Evolutionary conservation across 1,139 yeast genomes (phyloP).

Genomic region (Komagataea norvegica): DNA sequence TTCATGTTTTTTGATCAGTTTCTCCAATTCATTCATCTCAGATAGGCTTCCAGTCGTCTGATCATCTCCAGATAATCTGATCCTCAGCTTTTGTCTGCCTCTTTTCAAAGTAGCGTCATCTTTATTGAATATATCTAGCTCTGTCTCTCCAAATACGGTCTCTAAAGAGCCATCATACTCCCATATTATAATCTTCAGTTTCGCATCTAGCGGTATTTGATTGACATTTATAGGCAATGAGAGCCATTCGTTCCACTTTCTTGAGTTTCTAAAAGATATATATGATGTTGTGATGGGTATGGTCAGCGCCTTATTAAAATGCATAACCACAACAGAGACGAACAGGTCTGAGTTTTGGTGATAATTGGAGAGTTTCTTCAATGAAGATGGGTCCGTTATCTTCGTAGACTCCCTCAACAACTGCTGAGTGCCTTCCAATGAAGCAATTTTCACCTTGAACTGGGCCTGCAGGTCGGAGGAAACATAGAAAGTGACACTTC

Average conservation of each 20-base stretch:
- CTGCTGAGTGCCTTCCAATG: slow-evolving; percentile 45
- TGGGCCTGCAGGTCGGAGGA: slow-evolving; percentile 69
- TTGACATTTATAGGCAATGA: slow-evolving; percentile 65
- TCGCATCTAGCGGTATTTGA: slow-evolving; percentile 61
- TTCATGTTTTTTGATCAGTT: slow-evolving; percentile 57
- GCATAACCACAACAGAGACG: slow-evolving; percentile 56
- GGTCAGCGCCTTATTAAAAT: slow-evolving; percentile 59
- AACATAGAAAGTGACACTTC: slow-evolving; percentile 62
- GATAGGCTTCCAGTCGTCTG: slow-evolving; percentile 29
- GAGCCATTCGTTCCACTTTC: slow-evolving; percentile 59
- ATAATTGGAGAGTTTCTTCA: slow-evolving; percentile 47
- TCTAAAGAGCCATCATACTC: slow-evolving; percentile 55
- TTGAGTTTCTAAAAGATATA: slow-evolving; percentile 46
- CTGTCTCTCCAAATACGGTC: slow-evolving; percentile 53
- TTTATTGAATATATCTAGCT: slow-evolving; percentile 53
- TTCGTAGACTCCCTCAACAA: slow-evolving; percentile 49
- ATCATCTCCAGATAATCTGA: slow-evolving; percentile 31
- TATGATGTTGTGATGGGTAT: slow-evolving; percentile 65
- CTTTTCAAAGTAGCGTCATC: slow-evolving; percentile 45
- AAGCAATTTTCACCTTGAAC: slow-evolving; percentile 42
- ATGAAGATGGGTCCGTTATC: slow-evolving; percentile 49
- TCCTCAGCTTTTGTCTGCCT: slow-evolving; percentile 51
- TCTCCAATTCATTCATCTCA: slow-evolving; percentile 42
- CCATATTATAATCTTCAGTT: slow-evolving; percentile 58
- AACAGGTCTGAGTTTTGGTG: slow-evolving; percentile 54